Percentiles rank a stretch among this genome's conserved stretches.
Conservation (phyloP, 768 basidiomycete species). For the Naganishia vishniacii region DNA sequence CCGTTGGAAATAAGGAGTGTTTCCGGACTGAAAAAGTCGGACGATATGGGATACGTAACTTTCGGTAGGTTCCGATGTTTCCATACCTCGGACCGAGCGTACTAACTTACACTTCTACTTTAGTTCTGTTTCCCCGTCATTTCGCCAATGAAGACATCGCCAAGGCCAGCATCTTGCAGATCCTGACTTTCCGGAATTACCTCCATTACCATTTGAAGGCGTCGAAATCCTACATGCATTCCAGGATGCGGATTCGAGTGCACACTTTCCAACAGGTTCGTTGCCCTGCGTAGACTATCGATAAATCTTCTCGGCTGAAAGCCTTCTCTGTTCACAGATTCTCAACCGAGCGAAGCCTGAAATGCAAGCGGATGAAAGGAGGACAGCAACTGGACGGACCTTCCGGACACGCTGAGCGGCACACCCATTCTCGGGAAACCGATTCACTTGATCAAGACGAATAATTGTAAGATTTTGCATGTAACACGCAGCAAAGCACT, state of each 20-base stretch:
- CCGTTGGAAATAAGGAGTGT: constrained; percentile 92
- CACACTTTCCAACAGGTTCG: constrained; percentile 62
- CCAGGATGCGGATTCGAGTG: constrained; percentile 86
- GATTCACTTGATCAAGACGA: no score
- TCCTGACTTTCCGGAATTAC: constrained; percentile 95
- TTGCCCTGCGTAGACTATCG: no score
- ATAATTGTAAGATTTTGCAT: no score
- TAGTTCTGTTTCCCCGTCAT: constrained; percentile 92
- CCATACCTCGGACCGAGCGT: not conserved
- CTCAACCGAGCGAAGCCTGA: constrained; percentile 95
- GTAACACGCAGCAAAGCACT: no score
- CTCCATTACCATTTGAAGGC: constrained; percentile 99
- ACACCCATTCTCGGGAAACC: no score
- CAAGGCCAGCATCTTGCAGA: constrained; percentile 77
- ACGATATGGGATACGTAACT: constrained; percentile 92
- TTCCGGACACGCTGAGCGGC: constrained; percentile 22
- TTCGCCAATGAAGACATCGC: constrained; percentile 68
- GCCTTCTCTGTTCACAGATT: constrained; percentile 50
- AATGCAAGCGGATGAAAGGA: constrained; percentile 68
- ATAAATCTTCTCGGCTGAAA: not conserved
- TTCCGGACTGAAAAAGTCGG: constrained; percentile 69
- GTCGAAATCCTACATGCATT: constrained; percentile 73
- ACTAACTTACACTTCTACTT: not conserved
- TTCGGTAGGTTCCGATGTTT: constrained; percentile 54
- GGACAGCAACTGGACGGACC: constrained; percentile 63